Evolutionary conservation across 257 asterid genomes (phyloP), one percentile per base, ranked within the genome.

Genomic region (Nicotiana obtusifolia): DNA sequence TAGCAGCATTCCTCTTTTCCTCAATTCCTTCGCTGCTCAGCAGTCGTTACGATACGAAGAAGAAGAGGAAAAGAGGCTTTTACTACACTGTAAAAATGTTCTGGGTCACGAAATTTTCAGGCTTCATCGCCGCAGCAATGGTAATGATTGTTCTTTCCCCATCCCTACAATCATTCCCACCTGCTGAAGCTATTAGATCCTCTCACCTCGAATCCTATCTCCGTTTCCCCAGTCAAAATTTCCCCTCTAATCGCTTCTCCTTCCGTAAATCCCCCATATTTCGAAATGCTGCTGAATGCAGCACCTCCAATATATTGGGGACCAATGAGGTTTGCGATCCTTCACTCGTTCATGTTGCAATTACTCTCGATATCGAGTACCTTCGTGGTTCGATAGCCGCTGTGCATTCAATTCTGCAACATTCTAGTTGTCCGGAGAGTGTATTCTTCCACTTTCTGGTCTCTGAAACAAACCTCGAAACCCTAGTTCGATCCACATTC

Each of bases 371-470:
- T 80, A 85, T 88, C 4, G 97, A 90, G 61, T 95, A 95, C 28
- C 89, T 95, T 10, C 97, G 99, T 0, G 99, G 99, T 53, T 94
- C 98, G 60, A 88, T 94, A 81, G 98, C 98, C 13, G 98, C 97
- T 56, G 97, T 94, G 31, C 97, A 95, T 87, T 95, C 99, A 19
- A 84, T 93, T 83, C 85, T 95, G 8, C 97, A 93, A 86, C 95
- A 95, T 64, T 88, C 98, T 4, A 87, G 77, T 76, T 95, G 99
- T 57, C 99, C 99, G 1, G 92, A 92, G 75, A 93, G 88, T 83
- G 90, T 93, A 3, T 95, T 95, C 76, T 93, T 95, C 85, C 99
- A 95, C 83, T 92, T 95, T 84, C 84, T 95, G 80, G 99, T 95
- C 0, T 91, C 97, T 8, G 94, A 95, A 16, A 80, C 91, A 1